These are phyloP conservation scores for Aspergillus sparsus DNA, from an alignment of 495 filamentous ascomycete species.

Conservation along the genomic window DNA sequence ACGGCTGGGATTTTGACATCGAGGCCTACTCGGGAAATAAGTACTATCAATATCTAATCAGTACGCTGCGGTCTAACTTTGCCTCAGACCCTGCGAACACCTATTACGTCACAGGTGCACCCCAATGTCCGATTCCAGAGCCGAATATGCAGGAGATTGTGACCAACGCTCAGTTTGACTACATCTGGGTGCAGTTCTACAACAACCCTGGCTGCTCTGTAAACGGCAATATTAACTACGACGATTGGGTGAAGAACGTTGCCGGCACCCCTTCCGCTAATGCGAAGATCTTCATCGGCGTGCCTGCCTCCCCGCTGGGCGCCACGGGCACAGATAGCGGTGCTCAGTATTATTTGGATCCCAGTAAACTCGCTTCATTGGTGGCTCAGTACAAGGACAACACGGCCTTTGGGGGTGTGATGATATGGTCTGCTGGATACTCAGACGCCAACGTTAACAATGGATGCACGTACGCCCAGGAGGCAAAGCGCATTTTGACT, in stretches of 20 bases:
- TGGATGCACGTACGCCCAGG: slow-evolving; percentile 4
- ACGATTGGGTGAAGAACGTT: slow-evolving; percentile 1
- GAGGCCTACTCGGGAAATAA: background rate
- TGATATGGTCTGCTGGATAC: background rate
- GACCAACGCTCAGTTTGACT: background rate
- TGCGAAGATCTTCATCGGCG: slow-evolving; percentile 1
- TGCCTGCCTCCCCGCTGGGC: background rate
- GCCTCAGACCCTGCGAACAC: background rate
- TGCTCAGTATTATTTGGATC: background rate
- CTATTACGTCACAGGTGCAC: background rate
- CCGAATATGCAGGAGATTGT: background rate
- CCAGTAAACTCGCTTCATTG: background rate
- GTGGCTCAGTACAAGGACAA: background rate
- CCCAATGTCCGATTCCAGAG: background rate
- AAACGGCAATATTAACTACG: background rate
- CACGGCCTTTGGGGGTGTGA: background rate
- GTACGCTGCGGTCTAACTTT: background rate
- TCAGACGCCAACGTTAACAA: background rate
- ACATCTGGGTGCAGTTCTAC: slow-evolving; percentile 2
- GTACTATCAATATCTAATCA: background rate
- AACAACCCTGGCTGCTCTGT: slow-evolving; percentile 1
- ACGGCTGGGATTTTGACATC: background rate
- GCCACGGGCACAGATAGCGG: background rate
- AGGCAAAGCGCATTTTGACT: slow-evolving; percentile 2
- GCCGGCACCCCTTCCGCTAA: background rate